Evolutionary conservation across 331 rosid species (phyloP).

Genomic region (Ulmus americana): DNA sequence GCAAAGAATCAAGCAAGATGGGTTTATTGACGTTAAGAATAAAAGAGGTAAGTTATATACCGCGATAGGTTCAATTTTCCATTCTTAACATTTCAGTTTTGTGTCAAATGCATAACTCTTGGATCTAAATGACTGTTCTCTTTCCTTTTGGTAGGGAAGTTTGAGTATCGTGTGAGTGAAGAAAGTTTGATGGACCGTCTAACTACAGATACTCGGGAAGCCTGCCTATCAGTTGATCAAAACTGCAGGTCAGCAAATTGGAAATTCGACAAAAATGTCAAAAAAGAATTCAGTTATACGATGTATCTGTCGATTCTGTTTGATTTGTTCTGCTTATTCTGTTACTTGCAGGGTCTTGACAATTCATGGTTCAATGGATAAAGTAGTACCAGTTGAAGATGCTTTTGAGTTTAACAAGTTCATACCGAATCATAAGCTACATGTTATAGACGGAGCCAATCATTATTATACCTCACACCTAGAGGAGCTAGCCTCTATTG

Average conservation of each 20-base stretch:
- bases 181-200: constrained; percentile 83
- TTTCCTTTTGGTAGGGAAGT: constrained; percentile 39
- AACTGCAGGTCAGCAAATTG: constrained; percentile 51
- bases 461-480: constrained; percentile 64
- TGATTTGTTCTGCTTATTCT: not conserved
- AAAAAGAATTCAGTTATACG: too few species aligned
- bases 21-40: constrained; percentile 69
- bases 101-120: not conserved
- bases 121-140: constrained; percentile 2
- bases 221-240: constrained; percentile 50
- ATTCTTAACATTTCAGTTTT: constrained; percentile 1
- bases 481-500: constrained; percentile 48
- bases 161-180: constrained; percentile 61
- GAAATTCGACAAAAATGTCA: too few species aligned
- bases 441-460: constrained; percentile 73
- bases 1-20: constrained; percentile 63
- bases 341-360: constrained; percentile 62
- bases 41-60: constrained; percentile 52
- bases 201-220: constrained; percentile 49
- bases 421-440: constrained; percentile 57
- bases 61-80: constrained; percentile 6
- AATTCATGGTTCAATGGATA: constrained; percentile 81
- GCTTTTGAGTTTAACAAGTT: constrained; percentile 59
- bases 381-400: constrained; percentile 62
- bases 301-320: not conserved